Conservation (phyloP, 164 flowering plant species). For the Warburgia ugandensis region DNA sequence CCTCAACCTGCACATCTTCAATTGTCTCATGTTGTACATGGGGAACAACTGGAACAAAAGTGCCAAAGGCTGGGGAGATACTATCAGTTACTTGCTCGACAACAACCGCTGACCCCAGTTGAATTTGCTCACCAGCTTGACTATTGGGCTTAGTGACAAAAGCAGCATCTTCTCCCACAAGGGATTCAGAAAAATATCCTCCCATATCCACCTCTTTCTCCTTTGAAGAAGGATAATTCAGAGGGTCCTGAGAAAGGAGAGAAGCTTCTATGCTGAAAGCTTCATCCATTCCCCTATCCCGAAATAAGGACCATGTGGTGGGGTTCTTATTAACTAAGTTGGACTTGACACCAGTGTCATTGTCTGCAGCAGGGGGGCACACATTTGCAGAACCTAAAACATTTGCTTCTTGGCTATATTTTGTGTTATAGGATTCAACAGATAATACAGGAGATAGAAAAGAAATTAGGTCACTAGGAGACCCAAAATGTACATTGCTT, state of each 20-base stretch:
- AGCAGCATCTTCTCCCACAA: slow-evolving; percentile 12
- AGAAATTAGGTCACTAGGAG: slow-evolving; percentile 12
- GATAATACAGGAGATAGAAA: slow-evolving; percentile 7
- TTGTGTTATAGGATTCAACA: slow-evolving; percentile 6
- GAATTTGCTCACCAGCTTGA: slow-evolving; percentile 14
- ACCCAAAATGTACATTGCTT: slow-evolving; percentile 7
- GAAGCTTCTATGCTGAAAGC: slow-evolving; percentile 19
- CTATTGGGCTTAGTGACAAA: slow-evolving; percentile 13
- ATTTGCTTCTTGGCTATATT: slow-evolving; percentile 10
- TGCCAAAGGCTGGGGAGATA: slow-evolving; percentile 21
- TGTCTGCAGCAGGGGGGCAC: slow-evolving; percentile 2
- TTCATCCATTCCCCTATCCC: slow-evolving; percentile 19
- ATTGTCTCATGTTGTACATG: slow-evolving; percentile 22
- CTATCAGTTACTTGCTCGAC: slow-evolving; percentile 52
- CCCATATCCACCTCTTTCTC: slow-evolving; percentile 4
- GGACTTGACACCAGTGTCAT: slow-evolving; percentile 4
- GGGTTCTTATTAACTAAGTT: slow-evolving; percentile 9
- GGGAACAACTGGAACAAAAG: slow-evolving; percentile 23
- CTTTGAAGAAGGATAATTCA: slow-evolving; percentile 7
- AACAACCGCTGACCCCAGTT: slow-evolving; percentile 23
- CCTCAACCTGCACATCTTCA: slow-evolving; percentile 10
- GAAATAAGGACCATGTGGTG: slow-evolving; percentile 12
- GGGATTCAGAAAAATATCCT: slow-evolving; percentile 7
- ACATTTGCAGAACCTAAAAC: slow-evolving; percentile 16
- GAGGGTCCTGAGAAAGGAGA: slow-evolving; percentile 20